Percentiles rank a stretch among this genome's conserved stretches.
Evolutionary conservation across 768 basidiomycete species (phyloP).

Genomic region (Suillus subluteus): DNA sequence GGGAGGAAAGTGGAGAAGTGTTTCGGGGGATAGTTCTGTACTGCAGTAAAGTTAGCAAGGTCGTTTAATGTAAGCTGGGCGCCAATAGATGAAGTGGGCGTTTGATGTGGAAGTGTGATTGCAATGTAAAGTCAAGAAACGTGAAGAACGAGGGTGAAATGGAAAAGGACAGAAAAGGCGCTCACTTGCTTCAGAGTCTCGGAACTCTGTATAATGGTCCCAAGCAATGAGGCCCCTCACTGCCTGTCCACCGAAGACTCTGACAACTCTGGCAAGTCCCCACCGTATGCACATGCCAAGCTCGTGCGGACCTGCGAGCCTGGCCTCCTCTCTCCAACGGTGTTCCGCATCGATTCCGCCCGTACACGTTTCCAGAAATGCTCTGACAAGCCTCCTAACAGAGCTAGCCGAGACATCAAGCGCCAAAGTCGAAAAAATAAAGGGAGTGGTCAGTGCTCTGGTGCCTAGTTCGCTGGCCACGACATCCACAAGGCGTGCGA

Average conservation of each 20-base stretch:
- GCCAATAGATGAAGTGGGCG: neutral
- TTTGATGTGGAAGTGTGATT: slow-evolving; percentile 12
- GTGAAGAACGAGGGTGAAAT: slow-evolving; percentile 25
- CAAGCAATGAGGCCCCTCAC: slow-evolving; percentile 85
- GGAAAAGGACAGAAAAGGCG: slow-evolving; percentile 22
- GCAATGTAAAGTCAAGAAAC: slow-evolving; percentile 22
- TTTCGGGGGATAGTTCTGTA: slow-evolving; percentile 65
- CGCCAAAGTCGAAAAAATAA: slow-evolving; percentile 88
- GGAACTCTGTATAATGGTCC: slow-evolving; percentile 83
- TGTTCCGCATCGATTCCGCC: slow-evolving; percentile 47
- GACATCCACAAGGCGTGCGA: slow-evolving; percentile 70
- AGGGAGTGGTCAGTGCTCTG: slow-evolving; percentile 83
- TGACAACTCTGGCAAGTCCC: slow-evolving; percentile 81
- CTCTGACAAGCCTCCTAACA: slow-evolving; percentile 75
- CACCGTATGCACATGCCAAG: slow-evolving; percentile 92
- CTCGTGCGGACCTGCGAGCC: slow-evolving; percentile 84
- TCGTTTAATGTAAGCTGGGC: slow-evolving; percentile 4
- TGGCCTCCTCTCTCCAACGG: slow-evolving; percentile 79
- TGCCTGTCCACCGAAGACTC: slow-evolving; percentile 69
- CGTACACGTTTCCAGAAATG: slow-evolving; percentile 72
- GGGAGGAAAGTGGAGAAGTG: slow-evolving; percentile 76
- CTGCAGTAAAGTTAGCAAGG: slow-evolving; percentile 30
- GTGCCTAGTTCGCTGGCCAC: slow-evolving; percentile 70
- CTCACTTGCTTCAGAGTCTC: slow-evolving; percentile 81
- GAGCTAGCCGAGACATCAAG: slow-evolving; percentile 81